phyloP scores from a whole-genome alignment of 176 grass and related monocot species.

The Triticum aestivum region DNA sequence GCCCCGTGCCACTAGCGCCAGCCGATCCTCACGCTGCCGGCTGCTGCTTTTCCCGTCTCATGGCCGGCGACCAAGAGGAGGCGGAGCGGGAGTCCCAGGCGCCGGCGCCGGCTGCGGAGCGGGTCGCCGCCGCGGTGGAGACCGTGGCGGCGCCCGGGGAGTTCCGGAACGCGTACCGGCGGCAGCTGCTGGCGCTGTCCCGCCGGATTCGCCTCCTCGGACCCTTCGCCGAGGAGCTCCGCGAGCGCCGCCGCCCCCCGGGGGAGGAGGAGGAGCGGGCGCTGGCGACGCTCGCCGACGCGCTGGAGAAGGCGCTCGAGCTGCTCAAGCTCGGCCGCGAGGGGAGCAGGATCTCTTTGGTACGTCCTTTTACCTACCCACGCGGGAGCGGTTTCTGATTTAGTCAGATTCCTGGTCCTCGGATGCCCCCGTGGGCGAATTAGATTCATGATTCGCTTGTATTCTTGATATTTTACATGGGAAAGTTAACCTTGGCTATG shows the following conservation, averaged over 20 bases:
- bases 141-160: slow-evolving; percentile 33
- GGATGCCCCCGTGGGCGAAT: background rate
- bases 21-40: background rate
- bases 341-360: slow-evolving; percentile 82
- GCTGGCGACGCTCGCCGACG: slow-evolving; percentile 49
- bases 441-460: background rate
- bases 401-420: background rate
- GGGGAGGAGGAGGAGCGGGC: slow-evolving; percentile 14
- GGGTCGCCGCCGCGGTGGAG: slow-evolving; percentile 36
- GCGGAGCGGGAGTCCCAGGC: background rate
- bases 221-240: slow-evolving; percentile 80
- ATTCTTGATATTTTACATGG: background rate
- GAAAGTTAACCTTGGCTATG: background rate
- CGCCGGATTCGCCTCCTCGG: slow-evolving; percentile 69
- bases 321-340: slow-evolving; percentile 60
- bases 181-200: slow-evolving; percentile 67
- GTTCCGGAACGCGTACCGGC: slow-evolving; percentile 67
- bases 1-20: slow-evolving; percentile 9
- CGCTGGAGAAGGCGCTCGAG: slow-evolving; percentile 49
- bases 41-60: background rate
- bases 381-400: background rate
- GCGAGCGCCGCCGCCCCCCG: slow-evolving; percentile 30
- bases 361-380: slow-evolving; percentile 12
- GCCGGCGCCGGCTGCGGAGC: background rate
- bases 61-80: slow-evolving; percentile 36